Evolutionary conservation across 768 basidiomycete species (phyloP).

Genomic region (Amanita subjunquillea): DNA sequence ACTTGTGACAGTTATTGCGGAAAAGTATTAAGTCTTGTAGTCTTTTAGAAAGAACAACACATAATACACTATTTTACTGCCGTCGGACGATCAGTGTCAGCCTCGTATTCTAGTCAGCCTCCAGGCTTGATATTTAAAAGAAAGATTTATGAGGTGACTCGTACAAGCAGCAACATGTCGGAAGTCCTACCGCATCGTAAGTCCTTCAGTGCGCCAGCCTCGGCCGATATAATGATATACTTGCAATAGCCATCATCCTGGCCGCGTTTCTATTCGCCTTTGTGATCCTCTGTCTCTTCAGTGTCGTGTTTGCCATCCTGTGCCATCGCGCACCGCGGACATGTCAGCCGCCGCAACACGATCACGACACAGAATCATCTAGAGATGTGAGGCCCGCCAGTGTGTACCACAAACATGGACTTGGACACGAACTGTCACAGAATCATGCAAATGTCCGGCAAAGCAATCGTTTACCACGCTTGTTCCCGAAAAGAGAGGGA

Average conservation of each 20-base stretch:
- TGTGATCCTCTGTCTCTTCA: slow-evolving; percentile 3
- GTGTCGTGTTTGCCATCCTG: slow-evolving; percentile 4
- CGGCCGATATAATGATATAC: background rate
- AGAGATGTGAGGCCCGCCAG: background rate
- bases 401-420: background rate
- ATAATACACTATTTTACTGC: background rate
- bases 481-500: background rate
- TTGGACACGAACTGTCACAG: slow-evolving; percentile 2
- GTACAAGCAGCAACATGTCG: background rate
- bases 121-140: background rate
- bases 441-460: background rate
- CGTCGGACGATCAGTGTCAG: background rate
- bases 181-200: background rate
- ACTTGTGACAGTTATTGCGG: slow-evolving; percentile 3
- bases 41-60: background rate
- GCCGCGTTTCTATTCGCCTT: slow-evolving; percentile 4
- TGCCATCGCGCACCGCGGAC: background rate
- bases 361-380: background rate
- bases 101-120: background rate
- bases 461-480: background rate
- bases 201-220: background rate
- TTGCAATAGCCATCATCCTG: slow-evolving; percentile 5
- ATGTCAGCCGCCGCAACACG: background rate
- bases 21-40: slow-evolving; percentile 1
- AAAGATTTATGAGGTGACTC: background rate